Evolutionary conservation across 2,329 filamentous ascomycete genomes (phyloP), one percentile per base, ranked within the genome.

Genomic region (Verticillium nonalfalfae): DNA sequence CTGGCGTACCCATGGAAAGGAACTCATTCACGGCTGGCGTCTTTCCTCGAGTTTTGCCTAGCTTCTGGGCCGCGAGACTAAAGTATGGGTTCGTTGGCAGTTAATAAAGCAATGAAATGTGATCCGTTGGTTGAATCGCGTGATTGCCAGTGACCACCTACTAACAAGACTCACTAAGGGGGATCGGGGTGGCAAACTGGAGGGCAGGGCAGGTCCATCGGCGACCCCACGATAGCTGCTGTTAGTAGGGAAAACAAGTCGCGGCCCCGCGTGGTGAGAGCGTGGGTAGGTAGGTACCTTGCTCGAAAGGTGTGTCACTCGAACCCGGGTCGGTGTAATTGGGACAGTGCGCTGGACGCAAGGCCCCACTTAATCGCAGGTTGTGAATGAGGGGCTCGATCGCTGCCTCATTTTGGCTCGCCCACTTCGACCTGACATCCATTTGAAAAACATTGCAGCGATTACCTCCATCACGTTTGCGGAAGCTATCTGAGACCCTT

Each of bases 331-430:
- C 45, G 18, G 45, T 52, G 45, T 31, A 52, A 52, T 7, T 10
- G 7, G 45, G 45, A 52, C 45, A 52, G 45, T 52, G 36, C 40
- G 62, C 56, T 59, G 50, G 36, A 18, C 63, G 59, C 63, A 62
- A 61, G 59, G 63, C n/a, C 45, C 45, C 45, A 52, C 45, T 52
- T 52, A 52, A 52, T 52, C 45, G 45, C n/a, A 52, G 45, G 45
- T 64, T 64, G 59, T 64, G 63, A 63, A 63, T 64, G 63, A 64
- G 63, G 63, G 63, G 63, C 63, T 63, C 55, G 58, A 58, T 63
- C 45, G 45, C 45, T 64, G 60, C 59, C 59, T 64, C 62, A 63
- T 64, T 64, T 64, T 64, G 61, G 60, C 59, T 57, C 63, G 58
- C 62, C 63, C 62, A 64, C 63, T 63, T 56, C 60, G 56, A 64